phyloP scores from a whole-genome alignment of 768 basidiomycete genomes.

The Boletellus sp. region DNA sequence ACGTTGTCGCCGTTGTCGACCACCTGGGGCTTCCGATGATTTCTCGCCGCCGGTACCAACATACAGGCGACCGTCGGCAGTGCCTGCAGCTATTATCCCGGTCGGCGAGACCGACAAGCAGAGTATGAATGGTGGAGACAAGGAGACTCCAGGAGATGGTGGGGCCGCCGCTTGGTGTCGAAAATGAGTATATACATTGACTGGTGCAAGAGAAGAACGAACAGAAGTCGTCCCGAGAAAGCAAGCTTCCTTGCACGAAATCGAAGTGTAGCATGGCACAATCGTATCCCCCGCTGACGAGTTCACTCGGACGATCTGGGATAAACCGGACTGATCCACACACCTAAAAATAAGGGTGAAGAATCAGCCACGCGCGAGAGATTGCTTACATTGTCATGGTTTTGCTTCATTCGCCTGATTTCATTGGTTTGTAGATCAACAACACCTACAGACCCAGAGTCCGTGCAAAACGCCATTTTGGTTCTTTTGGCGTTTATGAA shows the following conservation, averaged over 20 bases:
- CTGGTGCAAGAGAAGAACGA: slow-evolving; percentile 5
- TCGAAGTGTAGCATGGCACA: slow-evolving; percentile 66
- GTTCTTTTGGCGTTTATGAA: slow-evolving; percentile 43
- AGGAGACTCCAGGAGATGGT: slow-evolving; percentile 45
- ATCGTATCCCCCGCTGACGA: slow-evolving; percentile 80
- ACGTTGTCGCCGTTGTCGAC: slow-evolving; percentile 51
- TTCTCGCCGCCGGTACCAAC: slow-evolving; percentile 69
- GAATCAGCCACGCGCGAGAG: too few species aligned
- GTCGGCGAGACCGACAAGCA: slow-evolving; percentile 49
- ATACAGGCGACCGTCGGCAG: slow-evolving; percentile 72
- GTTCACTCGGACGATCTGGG: slow-evolving; percentile 63
- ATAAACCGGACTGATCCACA: slow-evolving; percentile 70
- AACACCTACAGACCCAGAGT: slow-evolving; percentile 65
- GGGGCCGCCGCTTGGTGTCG: slow-evolving; percentile 32
- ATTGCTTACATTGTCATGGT: slow-evolving; percentile 58
- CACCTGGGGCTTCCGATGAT: slow-evolving; percentile 12
- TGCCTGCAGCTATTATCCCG: slow-evolving; percentile 65
- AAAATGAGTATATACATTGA: background rate
- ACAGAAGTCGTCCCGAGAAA: slow-evolving; percentile 64
- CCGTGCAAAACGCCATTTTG: slow-evolving; percentile 53
- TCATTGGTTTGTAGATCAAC: slow-evolving; percentile 51
- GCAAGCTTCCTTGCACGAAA: slow-evolving; percentile 46
- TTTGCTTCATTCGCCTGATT: slow-evolving; percentile 55
- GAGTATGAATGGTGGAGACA: slow-evolving; percentile 70
- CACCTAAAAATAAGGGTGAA: slow-evolving; percentile 43